Conservation (phyloP, 257 asterid species). For the Rubia yunnanensis region DNA sequence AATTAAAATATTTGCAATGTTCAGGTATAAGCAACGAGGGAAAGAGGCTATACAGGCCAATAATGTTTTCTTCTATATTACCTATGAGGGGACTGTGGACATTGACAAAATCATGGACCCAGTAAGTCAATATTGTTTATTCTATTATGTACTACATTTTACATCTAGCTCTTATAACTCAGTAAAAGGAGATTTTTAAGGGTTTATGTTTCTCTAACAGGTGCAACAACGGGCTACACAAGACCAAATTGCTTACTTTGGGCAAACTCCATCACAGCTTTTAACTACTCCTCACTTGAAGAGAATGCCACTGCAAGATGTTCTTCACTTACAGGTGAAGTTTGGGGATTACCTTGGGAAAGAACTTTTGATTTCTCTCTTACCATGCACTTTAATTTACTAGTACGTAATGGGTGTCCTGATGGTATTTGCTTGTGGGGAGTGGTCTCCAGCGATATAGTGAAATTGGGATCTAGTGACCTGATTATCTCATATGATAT, state of each 20-base stretch:
- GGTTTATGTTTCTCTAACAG: conserved; percentile 30
- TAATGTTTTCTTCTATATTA: conserved; percentile 90
- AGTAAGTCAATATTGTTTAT: conserved; percentile 44
- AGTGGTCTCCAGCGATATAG: not conserved
- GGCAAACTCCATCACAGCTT: conserved; percentile 99
- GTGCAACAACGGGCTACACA: conserved; percentile 90
- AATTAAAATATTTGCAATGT: conserved; percentile 17
- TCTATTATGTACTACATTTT: conserved; percentile 8
- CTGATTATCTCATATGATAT: not conserved
- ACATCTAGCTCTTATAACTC: conserved; percentile 10
- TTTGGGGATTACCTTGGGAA: not conserved
- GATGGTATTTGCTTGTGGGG: not conserved
- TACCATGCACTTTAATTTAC: not conserved
- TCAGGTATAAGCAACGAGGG: conserved; percentile 97
- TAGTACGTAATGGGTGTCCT: not conserved
- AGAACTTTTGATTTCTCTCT: not conserved
- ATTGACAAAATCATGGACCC: conserved; percentile 89
- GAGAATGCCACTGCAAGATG: conserved; percentile 73
- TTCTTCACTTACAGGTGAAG: conserved; percentile 91
- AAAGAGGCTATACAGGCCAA: conserved; percentile 90
- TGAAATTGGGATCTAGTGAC: not conserved
- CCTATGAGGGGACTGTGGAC: conserved; percentile 96
- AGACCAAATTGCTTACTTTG: conserved; percentile 98
- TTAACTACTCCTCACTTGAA: conserved; percentile 82
- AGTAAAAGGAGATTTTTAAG: conserved; percentile 10